These are phyloP conservation scores for Sporothrix protearum DNA, from an alignment of 2,329 filamentous ascomycete species.

Conservation along the genomic window DNA sequence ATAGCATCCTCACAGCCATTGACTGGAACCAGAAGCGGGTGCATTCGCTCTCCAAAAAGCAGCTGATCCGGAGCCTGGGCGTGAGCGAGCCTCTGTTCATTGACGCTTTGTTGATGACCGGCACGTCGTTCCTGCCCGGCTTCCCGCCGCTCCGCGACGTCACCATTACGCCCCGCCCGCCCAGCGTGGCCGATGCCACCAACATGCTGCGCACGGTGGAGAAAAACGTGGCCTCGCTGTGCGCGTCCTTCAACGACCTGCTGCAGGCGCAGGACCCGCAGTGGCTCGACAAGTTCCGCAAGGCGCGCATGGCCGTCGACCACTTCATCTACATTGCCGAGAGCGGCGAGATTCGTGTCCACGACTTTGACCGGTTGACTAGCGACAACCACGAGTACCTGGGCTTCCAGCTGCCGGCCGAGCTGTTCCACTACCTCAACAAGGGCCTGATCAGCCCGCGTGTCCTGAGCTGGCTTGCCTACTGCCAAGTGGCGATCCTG, in stretches of 20 bases:
- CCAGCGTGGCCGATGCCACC: conserved; percentile 69
- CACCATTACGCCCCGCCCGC: conserved; percentile 52
- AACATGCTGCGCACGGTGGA: conserved; percentile 71
- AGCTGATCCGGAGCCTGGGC: conserved; percentile 64
- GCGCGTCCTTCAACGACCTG: conserved; percentile 75
- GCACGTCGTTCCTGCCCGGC: conserved; percentile 72
- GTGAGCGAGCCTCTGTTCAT: conserved; percentile 70
- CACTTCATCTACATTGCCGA: conserved; percentile 80
- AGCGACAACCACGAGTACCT: conserved; percentile 85
- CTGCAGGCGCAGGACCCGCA: conserved; percentile 65
- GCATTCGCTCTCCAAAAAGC: conserved; percentile 59
- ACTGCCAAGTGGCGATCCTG: conserved; percentile 70
- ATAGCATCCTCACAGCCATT: conserved; percentile 63
- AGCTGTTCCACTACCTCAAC: conserved; percentile 87
- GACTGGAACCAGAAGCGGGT: conserved; percentile 69
- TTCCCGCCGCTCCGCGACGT: conserved; percentile 72
- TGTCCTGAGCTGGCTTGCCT: conserved; percentile 76
- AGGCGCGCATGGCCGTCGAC: conserved; percentile 77
- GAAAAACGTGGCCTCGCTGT: conserved; percentile 67
- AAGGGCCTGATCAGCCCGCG: conserved; percentile 75
- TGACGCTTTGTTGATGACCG: conserved; percentile 78
- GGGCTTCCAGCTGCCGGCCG: conserved; percentile 82
- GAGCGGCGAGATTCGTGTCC: conserved; percentile 71
- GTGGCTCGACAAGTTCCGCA: conserved; percentile 83
- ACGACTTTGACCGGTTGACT: conserved; percentile 70